Conservation (phyloP, 306 rosid species). For the Vachellia pachyceras region DNA sequence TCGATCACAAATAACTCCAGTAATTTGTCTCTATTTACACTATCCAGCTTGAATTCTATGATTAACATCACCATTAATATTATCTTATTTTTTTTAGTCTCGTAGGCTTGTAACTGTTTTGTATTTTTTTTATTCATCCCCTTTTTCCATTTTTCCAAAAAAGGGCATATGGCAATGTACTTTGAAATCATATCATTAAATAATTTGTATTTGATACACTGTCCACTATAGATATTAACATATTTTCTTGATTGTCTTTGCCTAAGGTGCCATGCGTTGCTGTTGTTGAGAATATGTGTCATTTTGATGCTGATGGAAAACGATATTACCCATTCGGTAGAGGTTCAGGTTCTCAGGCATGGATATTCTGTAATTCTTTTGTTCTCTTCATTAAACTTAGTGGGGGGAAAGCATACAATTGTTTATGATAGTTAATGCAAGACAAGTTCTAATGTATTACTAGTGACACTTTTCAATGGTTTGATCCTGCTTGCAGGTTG, state of each 20-base stretch:
- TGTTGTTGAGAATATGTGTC: slow-evolving; percentile 97
- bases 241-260: slow-evolving; percentile 35
- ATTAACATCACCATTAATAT: no score
- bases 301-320: slow-evolving; percentile 96
- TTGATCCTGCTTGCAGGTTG: slow-evolving; percentile 70
- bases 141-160: neutral
- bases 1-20: no score
- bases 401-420: neutral
- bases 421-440: slow-evolving; percentile 14
- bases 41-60: no score
- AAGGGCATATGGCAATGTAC: neutral
- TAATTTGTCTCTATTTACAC: no score
- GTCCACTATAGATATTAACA: slow-evolving; percentile 31
- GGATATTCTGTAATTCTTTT: slow-evolving; percentile 35
- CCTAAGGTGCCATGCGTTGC: slow-evolving; percentile 95
- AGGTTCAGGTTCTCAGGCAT: slow-evolving; percentile 95
- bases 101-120: slow-evolving; percentile 19
- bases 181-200: slow-evolving; percentile 9
- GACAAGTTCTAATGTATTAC: slow-evolving; percentile 10
- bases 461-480: slow-evolving; percentile 30
- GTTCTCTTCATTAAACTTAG: slow-evolving; percentile 28
- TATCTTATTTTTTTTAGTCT: neutral
- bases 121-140: neutral
- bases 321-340: slow-evolving; percentile 93
- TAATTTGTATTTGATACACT: slow-evolving; percentile 16